Evolutionary conservation across 805 yeast genomes (phyloP).

Genomic region (Pichia deserticola): DNA sequence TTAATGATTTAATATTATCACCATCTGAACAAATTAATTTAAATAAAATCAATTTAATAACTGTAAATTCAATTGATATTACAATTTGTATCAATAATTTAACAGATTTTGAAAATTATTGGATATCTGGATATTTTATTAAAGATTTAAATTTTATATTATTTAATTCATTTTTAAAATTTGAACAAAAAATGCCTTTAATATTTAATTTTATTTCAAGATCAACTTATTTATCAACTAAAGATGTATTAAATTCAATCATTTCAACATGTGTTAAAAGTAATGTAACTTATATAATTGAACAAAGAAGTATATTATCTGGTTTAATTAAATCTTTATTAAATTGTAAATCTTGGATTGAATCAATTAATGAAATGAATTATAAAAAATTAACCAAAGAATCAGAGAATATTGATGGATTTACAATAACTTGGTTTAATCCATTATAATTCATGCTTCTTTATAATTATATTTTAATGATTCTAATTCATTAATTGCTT

Average conservation of each 20-base stretch:
- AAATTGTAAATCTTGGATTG: slow-evolving; percentile 5
- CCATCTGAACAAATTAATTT: slow-evolving; percentile 7
- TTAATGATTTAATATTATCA: slow-evolving; percentile 9
- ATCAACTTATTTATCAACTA: slow-evolving; percentile 13
- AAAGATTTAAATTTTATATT: slow-evolving; percentile 23
- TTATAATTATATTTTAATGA: slow-evolving; percentile 24
- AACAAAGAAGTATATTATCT: slow-evolving; percentile 16
- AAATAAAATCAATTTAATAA: slow-evolving; percentile 5
- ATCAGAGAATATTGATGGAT: slow-evolving; percentile 1
- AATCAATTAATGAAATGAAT: slow-evolving; percentile 3
- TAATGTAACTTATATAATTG: slow-evolving; percentile 11
- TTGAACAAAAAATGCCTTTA: slow-evolving; percentile 24
- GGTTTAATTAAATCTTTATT: slow-evolving; percentile 22
- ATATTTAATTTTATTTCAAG: slow-evolving; percentile 24
- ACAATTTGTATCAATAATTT: not conserved
- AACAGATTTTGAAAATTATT: not conserved
- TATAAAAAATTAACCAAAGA: slow-evolving; percentile 7
- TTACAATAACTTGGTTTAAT: slow-evolving; percentile 12
- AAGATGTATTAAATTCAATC: slow-evolving; percentile 10
- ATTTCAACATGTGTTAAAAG: slow-evolving; percentile 16
- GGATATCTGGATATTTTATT: slow-evolving; percentile 6
- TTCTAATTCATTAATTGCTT: slow-evolving; percentile 17
- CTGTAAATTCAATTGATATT: slow-evolving; percentile 1
- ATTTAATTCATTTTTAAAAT: slow-evolving; percentile 17
- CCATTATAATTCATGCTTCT: slow-evolving; percentile 21